Conservation (phyloP, 2,329 filamentous ascomycete genomes). For the Trichoderma simmonsii region DNA sequence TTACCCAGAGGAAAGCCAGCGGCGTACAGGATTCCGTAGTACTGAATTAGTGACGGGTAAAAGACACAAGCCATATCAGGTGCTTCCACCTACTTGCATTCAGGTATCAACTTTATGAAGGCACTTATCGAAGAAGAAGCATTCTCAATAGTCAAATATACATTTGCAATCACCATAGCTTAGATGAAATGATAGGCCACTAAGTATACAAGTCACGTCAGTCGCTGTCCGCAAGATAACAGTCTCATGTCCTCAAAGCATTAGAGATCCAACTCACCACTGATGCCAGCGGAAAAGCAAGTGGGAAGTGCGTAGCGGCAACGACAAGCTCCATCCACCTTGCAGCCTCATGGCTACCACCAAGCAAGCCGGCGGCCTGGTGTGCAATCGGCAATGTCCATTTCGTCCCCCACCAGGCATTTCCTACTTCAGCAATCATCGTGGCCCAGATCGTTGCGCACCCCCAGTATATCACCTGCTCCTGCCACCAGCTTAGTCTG, state of each 20-base stretch:
- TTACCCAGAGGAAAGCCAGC: neutral
- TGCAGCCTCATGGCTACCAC: neutral
- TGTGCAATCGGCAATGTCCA: constrained; percentile 3
- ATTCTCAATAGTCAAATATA: too few species aligned
- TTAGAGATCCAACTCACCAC: neutral
- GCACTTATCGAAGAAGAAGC: neutral
- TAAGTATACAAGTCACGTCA: neutral
- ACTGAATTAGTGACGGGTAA: neutral
- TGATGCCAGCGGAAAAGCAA: neutral
- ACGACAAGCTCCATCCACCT: constrained; percentile 13
- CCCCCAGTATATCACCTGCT: neutral
- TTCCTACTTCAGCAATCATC: constrained; percentile 11
- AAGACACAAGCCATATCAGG: neutral
- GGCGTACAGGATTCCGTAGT: neutral
- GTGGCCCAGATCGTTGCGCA: constrained; percentile 10
- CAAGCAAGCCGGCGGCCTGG: constrained; percentile 6
- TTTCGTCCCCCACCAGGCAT: constrained; percentile 17
- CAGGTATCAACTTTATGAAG: neutral
- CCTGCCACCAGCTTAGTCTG: constrained; percentile 4
- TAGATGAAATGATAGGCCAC: neutral
- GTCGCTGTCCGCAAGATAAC: neutral
- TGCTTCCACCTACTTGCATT: neutral
- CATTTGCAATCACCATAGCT: neutral
- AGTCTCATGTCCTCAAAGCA: neutral
- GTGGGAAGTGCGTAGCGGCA: neutral